Evolutionary conservation across 1,284 basidiomycete genomes (phyloP).

Genomic region (Fistulina hepatica): DNA sequence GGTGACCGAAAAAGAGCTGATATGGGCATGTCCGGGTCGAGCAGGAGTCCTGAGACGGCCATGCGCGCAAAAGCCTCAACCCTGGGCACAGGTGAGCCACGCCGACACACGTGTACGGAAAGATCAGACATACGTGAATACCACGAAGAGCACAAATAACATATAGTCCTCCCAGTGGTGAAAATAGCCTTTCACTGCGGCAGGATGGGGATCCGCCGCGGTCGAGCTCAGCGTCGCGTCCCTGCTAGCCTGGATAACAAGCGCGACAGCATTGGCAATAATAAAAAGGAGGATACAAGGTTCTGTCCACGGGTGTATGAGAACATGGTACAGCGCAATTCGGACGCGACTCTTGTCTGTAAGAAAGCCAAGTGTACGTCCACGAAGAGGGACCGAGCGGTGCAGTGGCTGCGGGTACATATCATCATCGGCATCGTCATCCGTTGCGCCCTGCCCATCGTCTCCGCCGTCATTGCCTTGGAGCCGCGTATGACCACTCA

Average conservation of each 20-base stretch:
- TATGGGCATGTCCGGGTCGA: slow-evolving; percentile 74
- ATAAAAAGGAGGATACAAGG: slow-evolving; percentile 79
- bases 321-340: slow-evolving; percentile 49
- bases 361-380: slow-evolving; percentile 71
- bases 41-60: slow-evolving; percentile 81
- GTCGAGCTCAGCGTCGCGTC: slow-evolving; percentile 38
- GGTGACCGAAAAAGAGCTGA: slow-evolving; percentile 42
- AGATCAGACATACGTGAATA: slow-evolving; percentile 56
- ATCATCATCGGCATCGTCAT: slow-evolving; percentile 24
- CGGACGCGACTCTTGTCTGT: slow-evolving; percentile 60
- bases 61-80: slow-evolving; percentile 85
- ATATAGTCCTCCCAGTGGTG: slow-evolving; percentile 80
- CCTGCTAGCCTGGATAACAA: slow-evolving; percentile 71
- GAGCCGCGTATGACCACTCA: slow-evolving; percentile 48
- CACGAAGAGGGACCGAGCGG: slow-evolving; percentile 50
- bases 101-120: slow-evolving; percentile 29
- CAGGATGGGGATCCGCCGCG: slow-evolving; percentile 35
- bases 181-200: slow-evolving; percentile 66
- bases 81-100: too few species aligned
- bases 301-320: slow-evolving; percentile 79
- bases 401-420: slow-evolving; percentile 36
- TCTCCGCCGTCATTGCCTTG: slow-evolving; percentile 37
- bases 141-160: slow-evolving; percentile 71
- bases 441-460: background rate
- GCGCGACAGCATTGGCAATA: slow-evolving; percentile 72